Conservation (phyloP, 2,329 filamentous ascomycete genomes). For the Scytalidium lignicola region DNA sequence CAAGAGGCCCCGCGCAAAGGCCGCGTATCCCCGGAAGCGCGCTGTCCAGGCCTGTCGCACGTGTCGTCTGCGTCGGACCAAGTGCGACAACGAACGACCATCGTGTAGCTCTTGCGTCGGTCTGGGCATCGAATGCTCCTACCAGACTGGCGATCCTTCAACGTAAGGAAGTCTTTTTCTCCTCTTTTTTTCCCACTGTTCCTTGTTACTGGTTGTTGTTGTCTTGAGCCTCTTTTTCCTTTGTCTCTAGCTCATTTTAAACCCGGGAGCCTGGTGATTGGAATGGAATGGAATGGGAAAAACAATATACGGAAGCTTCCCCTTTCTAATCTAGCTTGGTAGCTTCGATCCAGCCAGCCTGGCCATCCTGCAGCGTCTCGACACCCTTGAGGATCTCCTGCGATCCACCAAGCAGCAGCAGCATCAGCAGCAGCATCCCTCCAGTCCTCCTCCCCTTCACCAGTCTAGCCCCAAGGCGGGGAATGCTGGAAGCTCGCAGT, state of each 20-base stretch:
- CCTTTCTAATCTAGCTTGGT: too few species aligned
- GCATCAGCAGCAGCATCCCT: background rate
- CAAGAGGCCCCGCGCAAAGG: slow-evolving; percentile 27
- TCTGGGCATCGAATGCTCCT: slow-evolving; percentile 27
- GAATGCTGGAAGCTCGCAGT: background rate
- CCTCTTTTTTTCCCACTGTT: too few species aligned
- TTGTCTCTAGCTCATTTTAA: too few species aligned
- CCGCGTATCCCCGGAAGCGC: slow-evolving; percentile 33
- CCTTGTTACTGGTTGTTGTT: too few species aligned
- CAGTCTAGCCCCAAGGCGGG: background rate
- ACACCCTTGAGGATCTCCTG: slow-evolving; percentile 10
- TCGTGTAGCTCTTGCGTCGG: slow-evolving; percentile 26
- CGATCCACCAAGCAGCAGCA: background rate
- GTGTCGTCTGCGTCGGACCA: slow-evolving; percentile 27
- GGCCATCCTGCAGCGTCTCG: slow-evolving; percentile 10
- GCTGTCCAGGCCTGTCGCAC: slow-evolving; percentile 29
- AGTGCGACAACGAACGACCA: slow-evolving; percentile 29
- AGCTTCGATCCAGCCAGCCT: slow-evolving; percentile 11
- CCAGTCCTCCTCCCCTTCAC: background rate
- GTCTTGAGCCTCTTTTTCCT: too few species aligned
- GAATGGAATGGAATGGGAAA: background rate
- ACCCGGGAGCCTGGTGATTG: too few species aligned
- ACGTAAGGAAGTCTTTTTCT: too few species aligned
- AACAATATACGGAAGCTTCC: too few species aligned
- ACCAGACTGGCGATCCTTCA: slow-evolving; percentile 15